Conservation (phyloP, 2,329 filamentous ascomycete species). For the Talaromyces sp. region DNA sequence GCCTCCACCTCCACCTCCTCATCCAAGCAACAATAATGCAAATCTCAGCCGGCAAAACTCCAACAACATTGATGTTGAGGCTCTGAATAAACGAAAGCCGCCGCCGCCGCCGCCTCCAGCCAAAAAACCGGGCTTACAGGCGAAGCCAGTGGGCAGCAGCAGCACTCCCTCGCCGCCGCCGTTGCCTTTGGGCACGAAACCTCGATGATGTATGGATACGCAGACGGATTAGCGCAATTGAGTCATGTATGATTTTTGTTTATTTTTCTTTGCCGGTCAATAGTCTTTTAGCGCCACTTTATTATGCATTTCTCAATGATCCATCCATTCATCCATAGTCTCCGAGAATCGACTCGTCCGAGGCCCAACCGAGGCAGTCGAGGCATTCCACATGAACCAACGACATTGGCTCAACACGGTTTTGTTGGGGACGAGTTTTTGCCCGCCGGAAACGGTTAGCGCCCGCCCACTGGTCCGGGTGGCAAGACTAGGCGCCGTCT, state of each 20-base stretch:
- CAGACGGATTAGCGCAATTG: not conserved
- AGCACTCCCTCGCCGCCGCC: conserved; percentile 46
- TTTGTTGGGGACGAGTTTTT: not conserved
- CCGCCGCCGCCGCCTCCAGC: conserved; percentile 56
- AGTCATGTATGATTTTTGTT: not conserved
- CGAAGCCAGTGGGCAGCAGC: conserved; percentile 18
- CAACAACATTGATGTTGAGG: conserved; percentile 25
- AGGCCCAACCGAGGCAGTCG: not conserved
- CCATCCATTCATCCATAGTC: no score
- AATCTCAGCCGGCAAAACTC: conserved; percentile 20
- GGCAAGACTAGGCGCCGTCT: not conserved
- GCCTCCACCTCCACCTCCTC: conserved; percentile 19
- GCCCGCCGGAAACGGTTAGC: not conserved
- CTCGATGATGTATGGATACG: conserved; percentile 31
- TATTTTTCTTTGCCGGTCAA: not conserved
- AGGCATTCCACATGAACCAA: not conserved
- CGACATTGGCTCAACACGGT: not conserved
- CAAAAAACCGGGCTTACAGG: conserved; percentile 50
- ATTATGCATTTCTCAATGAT: not conserved
- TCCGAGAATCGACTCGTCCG: not conserved
- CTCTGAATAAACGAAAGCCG: conserved; percentile 43
- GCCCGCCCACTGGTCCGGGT: not conserved
- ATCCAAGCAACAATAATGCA: conserved; percentile 18
- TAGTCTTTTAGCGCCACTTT: not conserved
- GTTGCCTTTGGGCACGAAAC: conserved; percentile 55